These are phyloP conservation scores for Fusarium irregulare DNA, from an alignment of 2,329 filamentous ascomycete genomes.

Conservation along the genomic window DNA sequence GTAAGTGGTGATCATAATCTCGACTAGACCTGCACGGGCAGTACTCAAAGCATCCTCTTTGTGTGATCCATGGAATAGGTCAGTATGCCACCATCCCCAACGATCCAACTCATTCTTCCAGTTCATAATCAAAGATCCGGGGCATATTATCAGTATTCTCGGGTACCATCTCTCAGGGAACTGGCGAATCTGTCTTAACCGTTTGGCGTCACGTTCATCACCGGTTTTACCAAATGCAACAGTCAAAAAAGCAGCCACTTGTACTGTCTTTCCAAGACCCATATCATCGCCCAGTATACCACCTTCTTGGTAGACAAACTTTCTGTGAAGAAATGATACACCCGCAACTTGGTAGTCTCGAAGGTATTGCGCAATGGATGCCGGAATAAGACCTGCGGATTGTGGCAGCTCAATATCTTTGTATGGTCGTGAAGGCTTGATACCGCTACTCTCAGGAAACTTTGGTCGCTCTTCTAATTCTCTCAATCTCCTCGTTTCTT, in stretches of 20 bases:
- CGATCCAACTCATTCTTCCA: constrained; percentile 87
- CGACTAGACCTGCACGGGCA: constrained; percentile 79
- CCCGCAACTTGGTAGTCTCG: constrained; percentile 92
- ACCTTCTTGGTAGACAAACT: constrained; percentile 91
- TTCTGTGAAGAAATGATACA: constrained; percentile 83
- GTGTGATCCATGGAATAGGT: constrained; percentile 77
- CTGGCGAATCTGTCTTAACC: constrained; percentile 87
- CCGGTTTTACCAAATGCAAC: constrained; percentile 94
- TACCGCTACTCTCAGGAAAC: constrained; percentile 65
- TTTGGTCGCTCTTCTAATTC: constrained; percentile 74
- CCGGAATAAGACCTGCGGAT: constrained; percentile 85
- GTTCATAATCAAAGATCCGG: constrained; percentile 87
- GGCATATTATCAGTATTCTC: constrained; percentile 85
- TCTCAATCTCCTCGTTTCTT: constrained; percentile 52
- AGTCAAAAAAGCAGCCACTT: constrained; percentile 91
- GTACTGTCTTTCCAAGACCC: constrained; percentile 96
- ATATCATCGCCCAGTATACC: constrained; percentile 96
- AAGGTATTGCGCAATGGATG: constrained; percentile 89
- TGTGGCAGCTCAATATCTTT: constrained; percentile 79
- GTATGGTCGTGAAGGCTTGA: constrained; percentile 76
- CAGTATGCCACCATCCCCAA: constrained; percentile 97
- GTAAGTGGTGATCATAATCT: constrained; percentile 96
- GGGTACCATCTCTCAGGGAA: constrained; percentile 75
- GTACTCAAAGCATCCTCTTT: constrained; percentile 78
- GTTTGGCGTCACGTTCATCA: constrained; percentile 84